Base-by-base conservation (phyloP, 257 asterid species). In the Lithospermum erythrorhizon region DNA sequence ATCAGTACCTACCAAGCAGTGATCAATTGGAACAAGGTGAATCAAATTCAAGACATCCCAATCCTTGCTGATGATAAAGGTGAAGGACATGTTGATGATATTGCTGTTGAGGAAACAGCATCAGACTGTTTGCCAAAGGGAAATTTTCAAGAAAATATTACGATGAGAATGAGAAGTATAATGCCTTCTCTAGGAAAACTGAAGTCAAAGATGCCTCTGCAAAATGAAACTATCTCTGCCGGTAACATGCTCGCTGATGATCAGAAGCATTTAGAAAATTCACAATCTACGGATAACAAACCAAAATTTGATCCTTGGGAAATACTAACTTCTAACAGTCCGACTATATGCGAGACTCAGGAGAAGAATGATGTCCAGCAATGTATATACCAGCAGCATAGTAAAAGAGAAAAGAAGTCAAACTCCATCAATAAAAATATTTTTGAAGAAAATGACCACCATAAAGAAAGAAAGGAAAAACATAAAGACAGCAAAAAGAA, bases 381-480 rank as follows among this genome's bases (percentile, higher is more conserved):
- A 65, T 78, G 57, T 56, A 58, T 63, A 27, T 62, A 68, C 65
- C 79, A 37, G 55, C 75, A 68, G 32, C 69, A 70, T 58, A 24
- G 49, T 41, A 76, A 61, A 73, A 70, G 65, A 61, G 71, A 71
- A 29, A 70, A 71, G 72, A 70, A 64, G 68, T 62, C 73, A 55
- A 60, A 59, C 59, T 67, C 70, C 35, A 55, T 53, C 62, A 75
- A 81, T 73, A 74, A 71, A 54, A 66, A 74, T 49, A 57, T 57
- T 41, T 35, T 53, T 67, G 76, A 71, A 61, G 74, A 53, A 64
- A 69, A 64, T 47, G 63, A 66, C 63, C 68, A 69, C 37, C 17
- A 60, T 52, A 68, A 69, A 60, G 80, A 68, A 61, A 78, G 60
- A 58, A 71, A 52, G 64, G 81, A 69, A 67, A 32, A 63, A 48